Percentiles rank a stretch among this genome's conserved stretches.
Evolutionary conservation across 306 rosid genomes (phyloP).

Genomic region (Cucurbita moschata): DNA sequence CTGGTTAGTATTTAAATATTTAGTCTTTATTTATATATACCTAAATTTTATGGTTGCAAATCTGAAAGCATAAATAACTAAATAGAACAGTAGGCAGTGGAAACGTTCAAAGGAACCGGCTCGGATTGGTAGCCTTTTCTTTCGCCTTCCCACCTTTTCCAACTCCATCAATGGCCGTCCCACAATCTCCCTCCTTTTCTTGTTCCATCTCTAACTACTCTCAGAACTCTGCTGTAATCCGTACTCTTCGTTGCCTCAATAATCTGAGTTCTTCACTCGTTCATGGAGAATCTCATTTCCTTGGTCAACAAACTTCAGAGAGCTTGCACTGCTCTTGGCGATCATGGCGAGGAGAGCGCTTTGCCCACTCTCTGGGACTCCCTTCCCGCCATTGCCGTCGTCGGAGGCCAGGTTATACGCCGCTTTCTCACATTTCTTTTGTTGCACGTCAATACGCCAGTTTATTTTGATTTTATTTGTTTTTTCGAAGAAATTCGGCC

Average conservation of each 20-base stretch:
- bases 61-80: background rate
- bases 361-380: constrained; percentile 88
- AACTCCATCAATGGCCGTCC: background rate
- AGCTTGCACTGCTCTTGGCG: constrained; percentile 88
- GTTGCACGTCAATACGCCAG: background rate
- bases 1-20: no score
- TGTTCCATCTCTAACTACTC: background rate
- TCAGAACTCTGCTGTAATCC: background rate
- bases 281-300: constrained; percentile 86
- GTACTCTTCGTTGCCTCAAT: background rate
- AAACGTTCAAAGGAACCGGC: background rate
- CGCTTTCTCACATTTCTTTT: background rate
- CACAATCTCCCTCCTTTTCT: background rate
- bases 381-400: constrained; percentile 86
- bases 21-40: no score
- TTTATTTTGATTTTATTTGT: background rate
- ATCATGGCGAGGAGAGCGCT: constrained; percentile 79
- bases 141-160: background rate
- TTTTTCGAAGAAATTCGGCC: background rate
- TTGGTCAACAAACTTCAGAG: constrained; percentile 80
- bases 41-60: no score
- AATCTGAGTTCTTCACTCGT: background rate
- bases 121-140: background rate
- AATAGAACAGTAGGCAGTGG: background rate
- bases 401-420: constrained; percentile 72